Base-by-base conservation (phyloP, 2,329 filamentous ascomycete species). In the Talaromyces funiculosus region DNA sequence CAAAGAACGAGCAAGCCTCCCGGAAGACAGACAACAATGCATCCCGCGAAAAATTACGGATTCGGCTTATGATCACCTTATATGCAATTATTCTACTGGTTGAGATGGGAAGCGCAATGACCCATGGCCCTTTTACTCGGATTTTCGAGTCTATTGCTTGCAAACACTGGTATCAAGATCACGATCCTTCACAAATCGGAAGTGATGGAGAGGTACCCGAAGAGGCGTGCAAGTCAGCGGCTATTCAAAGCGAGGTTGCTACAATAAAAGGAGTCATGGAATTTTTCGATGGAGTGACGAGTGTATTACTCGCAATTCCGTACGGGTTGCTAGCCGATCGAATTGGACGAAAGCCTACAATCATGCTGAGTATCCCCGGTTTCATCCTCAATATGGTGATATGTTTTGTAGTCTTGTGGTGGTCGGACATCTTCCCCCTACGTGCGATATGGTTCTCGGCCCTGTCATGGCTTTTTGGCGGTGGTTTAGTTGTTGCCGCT, bases 61-160 rank as follows among this genome's bases (percentile, higher is more conserved):
- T 71, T 20, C 73, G 73, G 3, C 67, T 80, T 12, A 72, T 75
- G 63, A 67, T 78, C 47, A 70, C 72, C 40, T 67, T 81, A 24
- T 73, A 81, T 62, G 67, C 73, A 35, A 74, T 81, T 63, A 67
- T 77, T 6, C 69, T 77, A 22, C 68, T 73, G 26, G 69, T 80
- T 61, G 79, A 81, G 62, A 69, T 80, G 14, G 79, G 78, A 29
- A 71, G 75, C 9, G 76, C 75, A 62, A 76, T 81, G 60, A 67
- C 75, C 22, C 70, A 75, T 16, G 74, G 78, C 0, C 79, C 80
- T 3, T 73, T 74, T 65, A 80, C 78, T 6, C 77, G 79, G 54
- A 75, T 82, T 40, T 80, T 73, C 68, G 80, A 82, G 64, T 72
- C 75, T 22, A 80, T 81, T 55, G 73, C 78, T 35, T 82, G 80